Percentiles rank a stretch among this genome's conserved stretches.
Evolutionary conservation across 2,329 filamentous ascomycete genomes (phyloP).

Genomic region (Colletotrichum graminicola): DNA sequence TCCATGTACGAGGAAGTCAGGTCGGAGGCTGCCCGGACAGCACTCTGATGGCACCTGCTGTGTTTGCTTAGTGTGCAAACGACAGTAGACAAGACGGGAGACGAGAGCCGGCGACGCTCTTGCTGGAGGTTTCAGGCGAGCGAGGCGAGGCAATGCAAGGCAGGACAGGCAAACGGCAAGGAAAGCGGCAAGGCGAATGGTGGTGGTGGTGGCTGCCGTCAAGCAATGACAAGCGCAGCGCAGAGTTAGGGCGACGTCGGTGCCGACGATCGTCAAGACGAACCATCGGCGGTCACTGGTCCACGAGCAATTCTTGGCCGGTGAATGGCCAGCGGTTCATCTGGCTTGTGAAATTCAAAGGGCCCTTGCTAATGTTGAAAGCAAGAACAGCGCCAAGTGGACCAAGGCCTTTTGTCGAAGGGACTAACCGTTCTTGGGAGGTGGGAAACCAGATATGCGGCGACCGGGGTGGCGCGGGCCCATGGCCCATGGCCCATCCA

Average conservation of each 20-base stretch:
- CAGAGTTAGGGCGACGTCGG: slow-evolving; percentile 32
- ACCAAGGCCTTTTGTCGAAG: slow-evolving; percentile 44
- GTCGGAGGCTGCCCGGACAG: not conserved
- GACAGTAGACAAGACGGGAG: not conserved
- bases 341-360: slow-evolving; percentile 19
- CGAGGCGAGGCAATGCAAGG: not conserved
- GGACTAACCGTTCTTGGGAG: slow-evolving; percentile 48
- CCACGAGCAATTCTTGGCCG: slow-evolving; percentile 15
- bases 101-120: not conserved
- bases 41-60: not conserved
- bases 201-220: not conserved
- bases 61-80: not conserved
- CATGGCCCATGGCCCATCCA: not conserved
- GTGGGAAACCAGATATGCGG: slow-evolving; percentile 44
- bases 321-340: slow-evolving; percentile 25
- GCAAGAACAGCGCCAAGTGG: slow-evolving; percentile 41
- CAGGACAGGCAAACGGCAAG: not conserved
- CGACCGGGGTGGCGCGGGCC: slow-evolving; percentile 39
- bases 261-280: slow-evolving; percentile 41
- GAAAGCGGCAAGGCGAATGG: not conserved
- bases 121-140: not conserved
- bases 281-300: slow-evolving; percentile 29
- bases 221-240: slow-evolving; percentile 17
- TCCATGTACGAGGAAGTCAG: not conserved
- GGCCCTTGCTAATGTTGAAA: slow-evolving; percentile 4